phyloP scores from a whole-genome alignment of 106 monocot species.

The Apostasia shenzhenica region DNA sequence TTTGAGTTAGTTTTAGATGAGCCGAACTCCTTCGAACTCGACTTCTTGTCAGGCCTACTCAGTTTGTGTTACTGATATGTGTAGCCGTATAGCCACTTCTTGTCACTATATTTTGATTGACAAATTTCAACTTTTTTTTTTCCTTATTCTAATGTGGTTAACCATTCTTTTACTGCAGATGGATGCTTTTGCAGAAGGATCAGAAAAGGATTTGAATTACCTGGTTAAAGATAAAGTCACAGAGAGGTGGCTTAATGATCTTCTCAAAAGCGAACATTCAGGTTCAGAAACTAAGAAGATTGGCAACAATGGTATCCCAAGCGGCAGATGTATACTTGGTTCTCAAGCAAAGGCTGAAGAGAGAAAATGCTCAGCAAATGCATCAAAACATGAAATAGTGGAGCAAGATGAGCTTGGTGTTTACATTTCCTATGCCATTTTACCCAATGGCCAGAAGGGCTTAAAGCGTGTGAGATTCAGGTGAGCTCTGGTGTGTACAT shows the following conservation, averaged over 20 bases:
- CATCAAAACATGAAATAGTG: constrained; percentile 38
- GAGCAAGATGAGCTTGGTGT: constrained; percentile 69
- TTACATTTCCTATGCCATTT: constrained; percentile 47
- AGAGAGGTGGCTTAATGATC: neutral
- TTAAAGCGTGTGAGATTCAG: constrained; percentile 79
- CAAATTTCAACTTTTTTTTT: neutral
- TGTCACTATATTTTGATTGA: neutral
- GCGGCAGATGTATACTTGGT: constrained; percentile 3
- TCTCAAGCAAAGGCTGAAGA: neutral
- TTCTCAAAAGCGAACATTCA: constrained; percentile 9
- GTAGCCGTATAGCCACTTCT: neutral
- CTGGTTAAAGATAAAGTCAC: constrained; percentile 12
- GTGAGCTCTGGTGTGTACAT: constrained; percentile 13
- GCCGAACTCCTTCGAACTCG: too few species aligned
- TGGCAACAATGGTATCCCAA: constrained; percentile 5
- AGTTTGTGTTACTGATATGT: neutral
- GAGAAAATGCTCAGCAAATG: neutral
- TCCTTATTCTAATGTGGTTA: neutral
- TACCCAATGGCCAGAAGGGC: constrained; percentile 43
- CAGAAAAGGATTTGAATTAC: constrained; percentile 15
- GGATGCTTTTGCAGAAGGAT: constrained; percentile 32
- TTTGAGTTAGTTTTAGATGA: neutral
- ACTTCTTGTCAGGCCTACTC: too few species aligned
- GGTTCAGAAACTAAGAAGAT: neutral
- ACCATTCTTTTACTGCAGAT: constrained; percentile 27